Base-by-base conservation (phyloP, 345 rosid species). In the Boechera divaricarpa region DNA sequence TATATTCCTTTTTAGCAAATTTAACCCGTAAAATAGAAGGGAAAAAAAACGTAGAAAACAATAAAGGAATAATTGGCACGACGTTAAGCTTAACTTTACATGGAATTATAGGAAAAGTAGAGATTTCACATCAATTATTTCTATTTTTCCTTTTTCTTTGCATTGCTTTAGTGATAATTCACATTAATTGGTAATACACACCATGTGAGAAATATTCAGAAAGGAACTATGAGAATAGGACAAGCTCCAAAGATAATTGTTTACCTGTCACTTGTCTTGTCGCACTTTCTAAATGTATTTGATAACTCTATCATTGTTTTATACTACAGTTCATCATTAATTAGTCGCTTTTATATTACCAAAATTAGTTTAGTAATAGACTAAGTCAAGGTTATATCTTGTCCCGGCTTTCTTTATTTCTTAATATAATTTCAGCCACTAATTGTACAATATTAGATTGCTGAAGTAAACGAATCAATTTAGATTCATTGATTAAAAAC, bases 191-290 rank as follows among this genome's bases (percentile, higher is more conserved):
- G 68, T 71, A 65, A 51, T 72, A 78, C 70, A 78, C 44, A 73
- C 74, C 82, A 79, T 79, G 79, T 79, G 82, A 74, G 59, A 62
- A 63, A 42, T 58, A 32, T 41, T 66, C 31, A 72, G 24, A 70
- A 78, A 67, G 74, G 78, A 76, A 56, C 66, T 21, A 21, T 21
- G 24, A 64, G 77, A 83, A 71, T 56, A 77, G 78, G 87, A 85
- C 88, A 84, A 82, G 81, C 83, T 72, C 51, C 78, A 83, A 80
- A 77, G 85, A 80, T 72, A 66, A 74, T 55, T 77, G 87, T 68
- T 44, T 45, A 62, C 70, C 82, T 74, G 82, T 74, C 82, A 74
- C 67, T 74, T 79, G 74, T 53, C 79, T 74, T 67, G 61, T 73
- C 79, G 26, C 72, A 61, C 75, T 74, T 69, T 79, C 58, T 52